Evolutionary conservation across 108 stramenopile genomes (phyloP).

Genomic region (Conticribra weissflogii): DNA sequence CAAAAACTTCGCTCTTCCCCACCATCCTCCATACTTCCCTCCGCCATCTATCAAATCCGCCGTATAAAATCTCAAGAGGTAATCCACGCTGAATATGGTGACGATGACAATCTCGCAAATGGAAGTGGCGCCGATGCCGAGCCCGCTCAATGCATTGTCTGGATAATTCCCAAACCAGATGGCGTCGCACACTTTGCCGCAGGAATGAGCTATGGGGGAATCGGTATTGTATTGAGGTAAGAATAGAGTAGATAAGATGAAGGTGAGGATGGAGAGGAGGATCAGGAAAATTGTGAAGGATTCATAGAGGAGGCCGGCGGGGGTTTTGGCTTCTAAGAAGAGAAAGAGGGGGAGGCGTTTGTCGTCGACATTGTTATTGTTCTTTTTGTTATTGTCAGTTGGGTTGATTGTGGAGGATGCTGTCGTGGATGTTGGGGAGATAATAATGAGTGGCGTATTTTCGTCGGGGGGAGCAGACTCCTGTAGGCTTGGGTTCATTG

Average conservation of each 20-base stretch:
- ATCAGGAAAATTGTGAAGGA: conserved; percentile 81
- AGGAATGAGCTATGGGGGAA: conserved; percentile 35
- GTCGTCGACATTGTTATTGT: not conserved
- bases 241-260: conserved; percentile 75
- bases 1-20: conserved; percentile 59
- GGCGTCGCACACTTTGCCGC: conserved; percentile 66
- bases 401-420: not conserved
- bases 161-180: conserved; percentile 78
- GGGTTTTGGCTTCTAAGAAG: conserved; percentile 83
- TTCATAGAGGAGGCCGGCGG: conserved; percentile 74
- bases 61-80: conserved; percentile 69
- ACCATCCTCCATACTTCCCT: conserved; percentile 48
- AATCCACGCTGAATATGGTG: conserved; percentile 82
- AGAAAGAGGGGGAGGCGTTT: conserved; percentile 44
- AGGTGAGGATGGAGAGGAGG: conserved; percentile 77
- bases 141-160: conserved; percentile 58
- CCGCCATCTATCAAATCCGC: conserved; percentile 62
- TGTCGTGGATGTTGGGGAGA: not conserved
- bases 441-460: not conserved
- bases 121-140: conserved; percentile 71
- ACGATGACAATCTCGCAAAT: conserved; percentile 70
- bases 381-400: not conserved
- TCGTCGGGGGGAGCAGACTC: no score
- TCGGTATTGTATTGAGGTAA: conserved; percentile 72
- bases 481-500: no score